A percentile compares a stretch with the other conserved stretches of the same genome.
Conservation (phyloP, 495 filamentous ascomycete genomes). For the Penicillium manginii region DNA sequence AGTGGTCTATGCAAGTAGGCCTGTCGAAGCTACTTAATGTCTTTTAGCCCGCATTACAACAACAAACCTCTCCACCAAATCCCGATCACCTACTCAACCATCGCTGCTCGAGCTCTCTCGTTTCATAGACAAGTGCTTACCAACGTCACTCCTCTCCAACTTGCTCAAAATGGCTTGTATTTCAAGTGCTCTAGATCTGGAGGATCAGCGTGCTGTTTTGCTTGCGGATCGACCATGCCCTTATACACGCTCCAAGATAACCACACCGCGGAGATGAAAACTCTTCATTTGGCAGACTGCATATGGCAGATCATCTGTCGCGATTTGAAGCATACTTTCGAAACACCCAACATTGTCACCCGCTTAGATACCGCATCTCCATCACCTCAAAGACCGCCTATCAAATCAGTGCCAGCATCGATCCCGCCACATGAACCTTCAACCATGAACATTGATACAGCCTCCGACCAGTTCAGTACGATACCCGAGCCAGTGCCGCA, state of each 20-base stretch:
- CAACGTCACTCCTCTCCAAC: slow-evolving; percentile 8
- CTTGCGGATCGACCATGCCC: slow-evolving; percentile 5
- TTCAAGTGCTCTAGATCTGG: slow-evolving; percentile 2
- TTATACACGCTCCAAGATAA: slow-evolving; percentile 7
- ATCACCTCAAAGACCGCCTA: slow-evolving; percentile 1
- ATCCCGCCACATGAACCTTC: slow-evolving; percentile 3
- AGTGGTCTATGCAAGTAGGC: too few relatives aligned
- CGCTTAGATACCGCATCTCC: background rate
- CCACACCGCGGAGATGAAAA: slow-evolving; percentile 4
- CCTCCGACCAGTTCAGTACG: slow-evolving; percentile 1
- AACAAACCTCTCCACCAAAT: slow-evolving; percentile 13
- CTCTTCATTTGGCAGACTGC: slow-evolving; percentile 4
- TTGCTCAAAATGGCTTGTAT: slow-evolving; percentile 15
- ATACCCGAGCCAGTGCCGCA: background rate
- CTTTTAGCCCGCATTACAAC: slow-evolving; percentile 7
- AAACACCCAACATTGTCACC: slow-evolving; percentile 4
- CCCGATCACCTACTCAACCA: slow-evolving; percentile 12
- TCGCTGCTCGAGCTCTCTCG: slow-evolving; percentile 9
- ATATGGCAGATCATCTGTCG: slow-evolving; percentile 10
- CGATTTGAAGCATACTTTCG: slow-evolving; percentile 3
- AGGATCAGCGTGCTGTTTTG: slow-evolving; percentile 12
- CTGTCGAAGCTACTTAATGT: too few relatives aligned
- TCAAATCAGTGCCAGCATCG: slow-evolving; percentile 5
- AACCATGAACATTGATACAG: too few relatives aligned
- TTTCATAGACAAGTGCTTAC: slow-evolving; percentile 8